Base-by-base conservation (phyloP, 176 grass and related monocot species). In the Canna indica region DNA sequence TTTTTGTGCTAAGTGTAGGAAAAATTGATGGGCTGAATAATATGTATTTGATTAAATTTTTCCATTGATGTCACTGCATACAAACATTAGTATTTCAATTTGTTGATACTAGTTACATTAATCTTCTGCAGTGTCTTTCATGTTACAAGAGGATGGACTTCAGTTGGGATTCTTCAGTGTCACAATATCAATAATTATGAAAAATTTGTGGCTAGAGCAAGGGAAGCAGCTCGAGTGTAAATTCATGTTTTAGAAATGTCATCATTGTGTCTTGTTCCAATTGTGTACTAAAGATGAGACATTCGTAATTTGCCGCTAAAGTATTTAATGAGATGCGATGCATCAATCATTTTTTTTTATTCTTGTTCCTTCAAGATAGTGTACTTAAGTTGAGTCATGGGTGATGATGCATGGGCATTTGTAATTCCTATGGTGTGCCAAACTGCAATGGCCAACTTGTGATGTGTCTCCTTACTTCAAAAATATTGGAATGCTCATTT, bases 11-110 rank as follows among this genome's bases (percentile, higher is more conserved):
- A 41, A 71, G 92, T 75, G 93, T 82, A 83, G 85, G 93, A 29
- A 90, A 83, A 87, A 97, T 84, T 50, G 93, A 88, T 71, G 93
- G 93, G 64, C 60, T 96, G 77, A 96, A 90, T 83, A 88, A 96
- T 72, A 96, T 88, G 93, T 96, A 22, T 30, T 15, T 64, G 4
- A 84, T 36, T 11, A 58, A 47, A 67, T 46, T 52, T 64, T 47
- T 20, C 8, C 34, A 17, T 53, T 22, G 59, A 39, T 72, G 8
- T 39, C 31, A 22, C 32, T 24, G 41, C 30, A n/a, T n/a, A n/a
- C n/a, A n/a, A 57, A 38, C 15, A 33, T 56, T 69, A 15, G 48
- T 15, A 70, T 27, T 67, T n/a, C 24, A 78, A 38, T 14, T 80
- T 85, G 34, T 68, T 59, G 16, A 38, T 24, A 12, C 5, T 33